Evolutionary conservation across 1,284 basidiomycete species (phyloP).

Genomic region (Gomphus bonarii): DNA sequence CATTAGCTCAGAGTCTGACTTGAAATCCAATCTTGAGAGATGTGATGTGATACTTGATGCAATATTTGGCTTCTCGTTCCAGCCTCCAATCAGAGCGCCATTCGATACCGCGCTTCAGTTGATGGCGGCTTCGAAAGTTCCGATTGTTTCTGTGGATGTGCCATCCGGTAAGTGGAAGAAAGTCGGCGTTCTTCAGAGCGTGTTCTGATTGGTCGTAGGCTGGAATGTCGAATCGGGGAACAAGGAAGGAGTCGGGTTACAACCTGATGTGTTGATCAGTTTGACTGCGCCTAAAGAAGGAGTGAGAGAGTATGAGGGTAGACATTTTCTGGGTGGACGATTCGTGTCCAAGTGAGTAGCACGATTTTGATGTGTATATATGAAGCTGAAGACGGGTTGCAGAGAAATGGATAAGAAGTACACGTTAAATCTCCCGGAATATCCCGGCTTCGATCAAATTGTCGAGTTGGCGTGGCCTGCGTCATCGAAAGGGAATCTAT

Average conservation of each 20-base stretch:
- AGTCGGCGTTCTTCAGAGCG: not conserved
- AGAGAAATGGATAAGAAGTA: conserved; percentile 66
- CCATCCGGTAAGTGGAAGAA: conserved; percentile 55
- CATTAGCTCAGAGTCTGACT: conserved; percentile 19
- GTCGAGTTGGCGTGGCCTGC: conserved; percentile 41
- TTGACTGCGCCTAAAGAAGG: conserved; percentile 94
- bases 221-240: conserved; percentile 14
- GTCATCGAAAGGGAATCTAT: conserved; percentile 4
- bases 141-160: conserved; percentile 89
- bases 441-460: conserved; percentile 71
- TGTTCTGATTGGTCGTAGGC: not conserved
- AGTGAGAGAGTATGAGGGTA: conserved; percentile 61
- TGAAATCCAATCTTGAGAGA: conserved; percentile 42
- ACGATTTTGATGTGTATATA: not conserved
- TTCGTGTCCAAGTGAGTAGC: conserved; percentile 77
- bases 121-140: conserved; percentile 53
- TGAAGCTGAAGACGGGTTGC: conserved; percentile 4
- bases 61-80: conserved; percentile 97
- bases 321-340: conserved; percentile 88
- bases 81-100: conserved; percentile 77
- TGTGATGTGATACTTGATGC: conserved; percentile 89
- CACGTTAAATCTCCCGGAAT: conserved; percentile 66
- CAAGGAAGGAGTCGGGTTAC: conserved; percentile 32
- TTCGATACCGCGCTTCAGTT: conserved; percentile 72
- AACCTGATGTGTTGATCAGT: conserved; percentile 78